A percentile compares a stretch with the other conserved stretches of the same genome.
Conservation (phyloP, 768 basidiomycete species). For the Leucocoprinus sp. region DNA sequence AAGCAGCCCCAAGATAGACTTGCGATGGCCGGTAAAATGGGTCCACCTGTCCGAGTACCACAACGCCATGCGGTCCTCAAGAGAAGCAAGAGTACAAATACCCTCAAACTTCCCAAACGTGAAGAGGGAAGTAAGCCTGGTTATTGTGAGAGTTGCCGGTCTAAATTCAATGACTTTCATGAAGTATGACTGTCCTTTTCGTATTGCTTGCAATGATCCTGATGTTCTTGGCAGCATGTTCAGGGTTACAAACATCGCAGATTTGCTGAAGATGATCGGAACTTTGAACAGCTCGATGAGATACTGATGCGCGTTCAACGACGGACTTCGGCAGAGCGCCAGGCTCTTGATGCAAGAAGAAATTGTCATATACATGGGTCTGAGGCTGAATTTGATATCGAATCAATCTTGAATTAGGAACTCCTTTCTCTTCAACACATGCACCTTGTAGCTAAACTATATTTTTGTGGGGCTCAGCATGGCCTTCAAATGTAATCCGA, state of each 20-base stretch:
- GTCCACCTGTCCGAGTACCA: slow-evolving; percentile 56
- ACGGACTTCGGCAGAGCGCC: slow-evolving; percentile 27
- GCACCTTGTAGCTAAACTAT: no score
- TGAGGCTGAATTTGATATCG: slow-evolving; percentile 2
- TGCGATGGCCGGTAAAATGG: slow-evolving; percentile 40
- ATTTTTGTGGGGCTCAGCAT: no score
- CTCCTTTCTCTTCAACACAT: no score
- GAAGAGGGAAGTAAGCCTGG: slow-evolving; percentile 89
- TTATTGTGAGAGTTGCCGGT: slow-evolving; percentile 94
- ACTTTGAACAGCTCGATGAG: slow-evolving; percentile 73
- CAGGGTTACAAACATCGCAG: slow-evolving; percentile 65
- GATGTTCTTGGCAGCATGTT: slow-evolving; percentile 50
- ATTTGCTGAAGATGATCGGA: slow-evolving; percentile 69
- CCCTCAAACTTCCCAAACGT: slow-evolving; percentile 62
- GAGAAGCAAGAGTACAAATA: slow-evolving; percentile 79
- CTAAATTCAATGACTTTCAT: slow-evolving; percentile 84
- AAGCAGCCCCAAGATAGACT: slow-evolving; percentile 47
- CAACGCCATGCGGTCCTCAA: slow-evolving; percentile 44
- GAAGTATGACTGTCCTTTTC: slow-evolving; percentile 40
- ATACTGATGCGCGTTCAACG: slow-evolving; percentile 58
- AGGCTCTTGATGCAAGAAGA: slow-evolving; percentile 19
- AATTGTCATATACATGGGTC: neutral
- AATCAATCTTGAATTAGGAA: no score
- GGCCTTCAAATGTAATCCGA: no score
- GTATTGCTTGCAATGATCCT: slow-evolving; percentile 1